A percentile compares a stretch with the other conserved stretches of the same genome.
Evolutionary conservation across 352 stramenopile genomes (phyloP).

Genomic region (Pythium brachiatum): DNA sequence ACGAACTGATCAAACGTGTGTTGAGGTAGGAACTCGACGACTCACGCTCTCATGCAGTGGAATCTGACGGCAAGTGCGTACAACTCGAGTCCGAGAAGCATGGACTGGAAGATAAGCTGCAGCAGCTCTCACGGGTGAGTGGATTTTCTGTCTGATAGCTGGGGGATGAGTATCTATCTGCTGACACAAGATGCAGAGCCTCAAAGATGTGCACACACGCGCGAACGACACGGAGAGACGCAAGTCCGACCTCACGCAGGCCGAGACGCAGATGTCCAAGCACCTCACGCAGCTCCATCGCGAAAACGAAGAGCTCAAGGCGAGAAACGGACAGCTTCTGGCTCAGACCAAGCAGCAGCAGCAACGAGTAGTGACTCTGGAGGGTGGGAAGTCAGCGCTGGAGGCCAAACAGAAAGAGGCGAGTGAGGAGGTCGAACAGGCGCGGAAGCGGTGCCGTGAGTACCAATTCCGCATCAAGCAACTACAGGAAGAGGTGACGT

Average conservation of each 20-base stretch:
- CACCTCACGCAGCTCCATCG: constrained; percentile 45
- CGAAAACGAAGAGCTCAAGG: constrained; percentile 58
- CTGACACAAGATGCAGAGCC: constrained; percentile 25
- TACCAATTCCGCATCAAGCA: constrained; percentile 63
- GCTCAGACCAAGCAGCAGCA: constrained; percentile 54
- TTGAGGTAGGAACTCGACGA: constrained; percentile 10
- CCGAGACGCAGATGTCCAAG: constrained; percentile 38
- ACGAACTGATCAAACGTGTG: neutral
- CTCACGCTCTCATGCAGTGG: neutral
- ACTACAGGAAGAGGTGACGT: constrained; percentile 67
- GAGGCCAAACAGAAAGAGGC: constrained; percentile 44
- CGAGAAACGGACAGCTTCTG: constrained; percentile 33
- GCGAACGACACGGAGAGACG: constrained; percentile 43
- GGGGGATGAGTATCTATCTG: neutral
- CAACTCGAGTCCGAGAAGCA: constrained; percentile 36
- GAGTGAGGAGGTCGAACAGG: constrained; percentile 40
- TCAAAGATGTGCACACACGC: constrained; percentile 40
- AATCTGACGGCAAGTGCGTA: constrained; percentile 16
- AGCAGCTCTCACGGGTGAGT: constrained; percentile 14
- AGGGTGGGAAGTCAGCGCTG: constrained; percentile 28
- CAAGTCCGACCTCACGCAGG: constrained; percentile 26
- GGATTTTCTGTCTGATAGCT: constrained; percentile 18
- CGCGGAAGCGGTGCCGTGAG: constrained; percentile 50
- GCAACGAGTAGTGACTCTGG: constrained; percentile 34
- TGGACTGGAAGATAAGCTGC: constrained; percentile 44